Percentiles rank a stretch among this genome's conserved stretches.
phyloP scores from a whole-genome alignment of 208 protist species.

The Trypanosoma mega region DNA sequence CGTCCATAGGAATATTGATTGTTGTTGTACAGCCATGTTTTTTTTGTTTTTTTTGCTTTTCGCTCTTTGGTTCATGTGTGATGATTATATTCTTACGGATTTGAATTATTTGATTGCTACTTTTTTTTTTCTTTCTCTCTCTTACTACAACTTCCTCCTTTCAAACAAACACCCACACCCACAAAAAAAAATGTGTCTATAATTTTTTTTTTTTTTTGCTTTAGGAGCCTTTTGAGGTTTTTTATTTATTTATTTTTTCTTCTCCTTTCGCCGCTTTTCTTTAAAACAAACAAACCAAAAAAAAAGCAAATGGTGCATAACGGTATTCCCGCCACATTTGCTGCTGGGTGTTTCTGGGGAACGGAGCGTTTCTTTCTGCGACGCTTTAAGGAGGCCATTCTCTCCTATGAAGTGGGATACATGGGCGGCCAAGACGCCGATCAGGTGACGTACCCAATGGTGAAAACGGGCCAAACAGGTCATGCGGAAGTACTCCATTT shows the following conservation, averaged over 20 bases:
- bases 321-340: slow-evolving; percentile 72
- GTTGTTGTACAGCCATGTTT: no score
- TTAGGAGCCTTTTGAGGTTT: slow-evolving; percentile 4
- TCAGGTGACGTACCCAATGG: slow-evolving; percentile 83
- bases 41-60: no score
- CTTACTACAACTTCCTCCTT: slow-evolving; percentile 1
- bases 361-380: slow-evolving; percentile 91
- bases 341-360: slow-evolving; percentile 93
- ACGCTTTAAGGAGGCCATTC: slow-evolving; percentile 79
- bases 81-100: no score
- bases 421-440: slow-evolving; percentile 72
- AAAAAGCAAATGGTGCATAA: slow-evolving; percentile 12
- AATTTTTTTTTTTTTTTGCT: slow-evolving; percentile 23
- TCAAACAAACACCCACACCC: no score
- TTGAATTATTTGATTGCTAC: no score
- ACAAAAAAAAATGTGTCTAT: no score
- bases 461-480: slow-evolving; percentile 92
- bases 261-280: slow-evolving; percentile 12
- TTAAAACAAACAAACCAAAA: no score
- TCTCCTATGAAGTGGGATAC: slow-evolving; percentile 84
- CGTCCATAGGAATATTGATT: no score
- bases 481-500: slow-evolving; percentile 95
- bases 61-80: no score
- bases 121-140: background rate
- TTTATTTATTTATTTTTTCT: slow-evolving; percentile 9